Evolutionary conservation across 2,329 filamentous ascomycete species (phyloP).

Genomic region (Apiospora phragmitis): DNA sequence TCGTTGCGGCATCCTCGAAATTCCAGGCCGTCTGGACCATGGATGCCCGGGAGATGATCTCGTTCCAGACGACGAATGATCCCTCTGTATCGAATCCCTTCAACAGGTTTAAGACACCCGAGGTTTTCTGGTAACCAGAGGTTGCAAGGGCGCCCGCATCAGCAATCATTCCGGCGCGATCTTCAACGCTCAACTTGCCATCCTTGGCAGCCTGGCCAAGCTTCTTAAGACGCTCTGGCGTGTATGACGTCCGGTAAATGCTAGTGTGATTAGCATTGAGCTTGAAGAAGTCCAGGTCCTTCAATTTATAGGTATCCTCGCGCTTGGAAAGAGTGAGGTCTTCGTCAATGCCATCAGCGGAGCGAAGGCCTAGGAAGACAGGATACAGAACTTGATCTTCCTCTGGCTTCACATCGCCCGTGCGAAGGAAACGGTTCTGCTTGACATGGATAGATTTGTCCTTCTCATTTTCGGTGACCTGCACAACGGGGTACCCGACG

Average conservation of each 20-base stretch:
- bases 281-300: conserved; percentile 89
- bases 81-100: conserved; percentile 83
- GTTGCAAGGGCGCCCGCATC: conserved; percentile 88
- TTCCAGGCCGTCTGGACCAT: conserved; percentile 85
- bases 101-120: conserved; percentile 80
- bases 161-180: conserved; percentile 91
- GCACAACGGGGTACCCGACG: conserved; percentile 88
- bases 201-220: conserved; percentile 83
- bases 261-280: conserved; percentile 93
- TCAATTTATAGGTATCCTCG: conserved; percentile 75
- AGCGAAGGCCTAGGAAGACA: conserved; percentile 83
- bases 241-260: conserved; percentile 88
- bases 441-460: conserved; percentile 79
- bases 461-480: conserved; percentile 73
- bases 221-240: conserved; percentile 79
- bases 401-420: conserved; percentile 88
- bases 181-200: conserved; percentile 80
- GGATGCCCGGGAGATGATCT: conserved; percentile 77
- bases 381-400: conserved; percentile 88
- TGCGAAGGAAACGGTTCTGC: conserved; percentile 93
- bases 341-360: conserved; percentile 80
- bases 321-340: conserved; percentile 69
- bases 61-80: conserved; percentile 94
- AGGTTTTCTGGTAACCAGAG: conserved; percentile 92
- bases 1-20: conserved; percentile 75